A percentile compares a stretch with the other conserved stretches of the same genome.
These are phyloP conservation scores for Candida awuae DNA, from an alignment of 805 yeast species.

Conservation along the genomic window DNA sequence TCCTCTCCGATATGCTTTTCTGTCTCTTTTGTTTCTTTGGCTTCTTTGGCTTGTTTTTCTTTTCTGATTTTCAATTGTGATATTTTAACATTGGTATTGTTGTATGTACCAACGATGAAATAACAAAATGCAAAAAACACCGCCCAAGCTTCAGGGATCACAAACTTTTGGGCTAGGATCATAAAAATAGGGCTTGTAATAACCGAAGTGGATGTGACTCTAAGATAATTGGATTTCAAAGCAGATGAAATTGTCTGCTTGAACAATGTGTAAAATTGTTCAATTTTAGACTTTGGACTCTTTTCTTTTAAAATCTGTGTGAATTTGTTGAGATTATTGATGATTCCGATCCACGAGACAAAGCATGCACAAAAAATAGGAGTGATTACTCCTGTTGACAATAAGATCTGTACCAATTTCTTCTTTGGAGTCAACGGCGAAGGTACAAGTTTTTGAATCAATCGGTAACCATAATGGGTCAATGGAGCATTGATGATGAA, in stretches of 20 bases:
- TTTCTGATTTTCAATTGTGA: slow-evolving; percentile 5
- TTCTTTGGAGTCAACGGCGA: slow-evolving; percentile 34
- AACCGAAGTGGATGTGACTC: slow-evolving; percentile 46
- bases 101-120: slow-evolving; percentile 54
- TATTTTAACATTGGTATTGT: slow-evolving; percentile 45
- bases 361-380: slow-evolving; percentile 44
- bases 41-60: not conserved
- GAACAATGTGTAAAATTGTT: slow-evolving; percentile 11
- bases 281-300: slow-evolving; percentile 12
- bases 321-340: slow-evolving; percentile 28
- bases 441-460: slow-evolving; percentile 37
- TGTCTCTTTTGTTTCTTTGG: slow-evolving; percentile 7
- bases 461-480: slow-evolving; percentile 43
- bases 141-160: slow-evolving; percentile 56
- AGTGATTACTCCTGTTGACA: slow-evolving; percentile 46
- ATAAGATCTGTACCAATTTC: slow-evolving; percentile 42
- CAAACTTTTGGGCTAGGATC: slow-evolving; percentile 47
- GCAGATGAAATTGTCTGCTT: slow-evolving; percentile 23
- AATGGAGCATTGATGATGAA: slow-evolving; percentile 48
- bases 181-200: slow-evolving; percentile 45
- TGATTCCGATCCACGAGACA: slow-evolving; percentile 45
- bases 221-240: slow-evolving; percentile 35
- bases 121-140: slow-evolving; percentile 52
- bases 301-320: not conserved
- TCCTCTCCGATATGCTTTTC: not conserved